Conservation (phyloP, 2,329 filamentous ascomycete genomes). For the Fonsecaea pugnacius region DNA sequence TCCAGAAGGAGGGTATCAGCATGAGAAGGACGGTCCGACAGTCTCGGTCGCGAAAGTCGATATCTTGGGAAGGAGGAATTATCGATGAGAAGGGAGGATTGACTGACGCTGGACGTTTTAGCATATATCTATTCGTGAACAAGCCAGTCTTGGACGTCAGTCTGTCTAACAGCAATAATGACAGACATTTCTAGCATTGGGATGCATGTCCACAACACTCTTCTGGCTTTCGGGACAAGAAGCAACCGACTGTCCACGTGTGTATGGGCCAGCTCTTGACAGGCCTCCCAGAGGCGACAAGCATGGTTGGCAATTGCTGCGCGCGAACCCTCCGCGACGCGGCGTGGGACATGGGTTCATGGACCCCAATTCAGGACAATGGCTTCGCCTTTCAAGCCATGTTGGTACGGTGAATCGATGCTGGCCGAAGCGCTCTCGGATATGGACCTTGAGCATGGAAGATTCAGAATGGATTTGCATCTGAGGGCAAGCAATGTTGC, state of each 20-base stretch:
- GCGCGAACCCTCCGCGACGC: background rate
- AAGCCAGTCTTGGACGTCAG: background rate
- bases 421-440: background rate
- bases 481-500: background rate
- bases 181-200: background rate
- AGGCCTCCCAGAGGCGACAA: background rate
- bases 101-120: background rate
- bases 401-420: background rate
- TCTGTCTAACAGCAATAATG: background rate
- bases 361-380: background rate
- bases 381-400: background rate
- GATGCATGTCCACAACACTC: background rate
- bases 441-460: background rate
- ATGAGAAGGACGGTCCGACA: background rate
- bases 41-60: background rate
- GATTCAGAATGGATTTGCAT: background rate
- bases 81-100: background rate
- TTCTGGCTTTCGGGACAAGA: background rate
- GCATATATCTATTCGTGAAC: background rate
- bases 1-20: background rate
- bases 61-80: background rate
- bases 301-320: background rate
- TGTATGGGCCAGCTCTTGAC: background rate
- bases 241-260: background rate
- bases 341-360: background rate